phyloP scores from a whole-genome alignment of 2,329 filamentous ascomycete genomes.

The Rhynchosporium secalis region DNA sequence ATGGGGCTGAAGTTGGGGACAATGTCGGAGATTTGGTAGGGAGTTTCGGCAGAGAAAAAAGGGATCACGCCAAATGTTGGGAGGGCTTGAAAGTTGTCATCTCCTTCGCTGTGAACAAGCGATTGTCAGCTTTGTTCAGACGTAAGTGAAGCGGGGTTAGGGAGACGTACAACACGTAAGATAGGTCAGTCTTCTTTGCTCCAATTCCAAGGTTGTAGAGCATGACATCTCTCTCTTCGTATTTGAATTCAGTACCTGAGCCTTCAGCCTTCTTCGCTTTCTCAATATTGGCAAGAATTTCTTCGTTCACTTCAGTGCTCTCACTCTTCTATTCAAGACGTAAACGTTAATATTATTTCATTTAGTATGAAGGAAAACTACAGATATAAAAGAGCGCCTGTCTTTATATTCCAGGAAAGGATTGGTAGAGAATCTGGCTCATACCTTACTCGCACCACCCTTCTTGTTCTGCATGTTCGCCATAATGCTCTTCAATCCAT shows the following conservation, averaged over 20 bases:
- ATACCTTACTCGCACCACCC: slow-evolving; percentile 57
- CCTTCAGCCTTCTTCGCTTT: slow-evolving; percentile 70
- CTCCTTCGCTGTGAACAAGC: slow-evolving; percentile 59
- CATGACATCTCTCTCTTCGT: slow-evolving; percentile 83
- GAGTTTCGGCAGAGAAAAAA: slow-evolving; percentile 80
- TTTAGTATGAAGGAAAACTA: slow-evolving; percentile 30
- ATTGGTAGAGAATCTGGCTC: slow-evolving; percentile 40
- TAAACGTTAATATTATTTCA: slow-evolving; percentile 32
- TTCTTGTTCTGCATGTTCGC: slow-evolving; percentile 82
- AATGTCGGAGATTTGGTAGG: slow-evolving; percentile 78
- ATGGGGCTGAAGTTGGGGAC: slow-evolving; percentile 96
- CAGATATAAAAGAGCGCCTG: slow-evolving; percentile 28
- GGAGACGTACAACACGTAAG: slow-evolving; percentile 68
- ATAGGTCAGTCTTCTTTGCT: slow-evolving; percentile 84
- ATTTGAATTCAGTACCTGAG: slow-evolving; percentile 75
- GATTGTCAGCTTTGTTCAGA: neutral
- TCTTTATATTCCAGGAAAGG: neutral
- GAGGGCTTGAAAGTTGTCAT: slow-evolving; percentile 88
- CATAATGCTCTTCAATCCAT: slow-evolving; percentile 75
- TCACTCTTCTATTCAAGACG: slow-evolving; percentile 37
- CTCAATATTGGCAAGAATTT: slow-evolving; percentile 74
- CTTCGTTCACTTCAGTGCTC: slow-evolving; percentile 49
- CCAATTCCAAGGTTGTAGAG: slow-evolving; percentile 96
- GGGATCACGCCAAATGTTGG: slow-evolving; percentile 97
- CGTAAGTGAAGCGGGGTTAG: neutral